Base-by-base conservation (phyloP, 1,284 basidiomycete species). In the Schizophyllum amplum region DNA sequence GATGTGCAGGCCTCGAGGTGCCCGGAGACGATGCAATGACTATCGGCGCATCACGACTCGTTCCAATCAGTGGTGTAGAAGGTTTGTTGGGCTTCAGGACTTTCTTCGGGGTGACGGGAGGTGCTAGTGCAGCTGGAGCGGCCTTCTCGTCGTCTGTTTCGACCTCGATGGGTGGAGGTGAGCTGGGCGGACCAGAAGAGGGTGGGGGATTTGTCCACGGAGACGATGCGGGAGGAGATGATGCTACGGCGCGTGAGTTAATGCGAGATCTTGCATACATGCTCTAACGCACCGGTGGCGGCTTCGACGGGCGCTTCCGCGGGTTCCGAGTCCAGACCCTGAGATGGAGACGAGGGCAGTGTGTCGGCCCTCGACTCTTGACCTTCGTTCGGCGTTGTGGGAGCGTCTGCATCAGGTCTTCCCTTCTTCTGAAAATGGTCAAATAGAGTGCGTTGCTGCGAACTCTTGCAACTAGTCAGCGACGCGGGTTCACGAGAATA, bases 191-290 rank as follows among this genome's bases (percentile, higher is more conserved):
- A 92, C 24, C 92, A 91, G 72, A 99, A 86, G 66, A 93, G 92
- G 60, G 96, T 98, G 57, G 97, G 96, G 92, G 99, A 99, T 77
- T 99, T 99, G 72, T 97, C 97, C 67, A 97, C 96, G 92, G 60
- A 21, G 51, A 33, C 49, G 20, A 51, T 56, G 49, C 51, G 52
- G 56, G 58, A 17, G 61, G 53, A 23, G 27, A 11, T 47, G 27
- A 24, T 24, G 33, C 33, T 42, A 42, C 11, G 3, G 33, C 11
- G 2, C 33, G 7, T 17, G 7, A 3, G 33, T 42, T 17, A 42
- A 17, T 3, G 13, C 33, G 33, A 42, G 11, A 42, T 9, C 33
- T 13, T 17, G 33, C 4, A 17, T 3, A 13, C 2, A 3, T 3
- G 27, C 13, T 9, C 11, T 13, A 42, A 42, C 33, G 33, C 33